Evolutionary conservation across 2,329 filamentous ascomycete species (phyloP).

Genomic region (Aspergillus felis): DNA sequence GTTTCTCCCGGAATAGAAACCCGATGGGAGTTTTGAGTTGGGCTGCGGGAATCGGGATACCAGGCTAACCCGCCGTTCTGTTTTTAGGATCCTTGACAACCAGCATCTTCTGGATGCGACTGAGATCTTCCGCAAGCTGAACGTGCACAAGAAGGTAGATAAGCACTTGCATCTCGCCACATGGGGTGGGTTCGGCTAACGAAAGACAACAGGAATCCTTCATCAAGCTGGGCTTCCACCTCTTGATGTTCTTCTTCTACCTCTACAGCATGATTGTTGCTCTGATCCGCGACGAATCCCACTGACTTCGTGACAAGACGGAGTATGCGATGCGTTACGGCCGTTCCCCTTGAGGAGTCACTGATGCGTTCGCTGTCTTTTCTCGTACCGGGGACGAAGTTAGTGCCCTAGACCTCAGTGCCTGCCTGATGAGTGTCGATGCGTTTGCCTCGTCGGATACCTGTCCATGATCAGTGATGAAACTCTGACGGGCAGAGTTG

Average conservation of each 20-base stretch:
- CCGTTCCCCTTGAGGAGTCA: constrained; percentile 13
- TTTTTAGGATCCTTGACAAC: constrained; percentile 84
- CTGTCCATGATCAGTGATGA: background rate
- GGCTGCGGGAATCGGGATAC: background rate
- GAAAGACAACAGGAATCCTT: constrained; percentile 75
- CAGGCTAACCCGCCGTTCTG: constrained; percentile 19
- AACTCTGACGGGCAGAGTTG: background rate
- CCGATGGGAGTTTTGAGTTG: background rate
- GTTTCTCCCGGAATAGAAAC: constrained; percentile 33
- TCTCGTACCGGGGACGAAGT: background rate
- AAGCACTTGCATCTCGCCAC: constrained; percentile 6
- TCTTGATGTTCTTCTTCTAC: constrained; percentile 99
- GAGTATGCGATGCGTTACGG: constrained; percentile 40
- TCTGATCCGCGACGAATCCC: constrained; percentile 88
- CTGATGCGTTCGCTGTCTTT: constrained; percentile 3
- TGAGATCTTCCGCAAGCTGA: constrained; percentile 98
- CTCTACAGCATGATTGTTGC: constrained; percentile 98
- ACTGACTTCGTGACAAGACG: constrained; percentile 55
- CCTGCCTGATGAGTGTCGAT: background rate
- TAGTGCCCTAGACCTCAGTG: background rate
- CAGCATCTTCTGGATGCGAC: constrained; percentile 95
- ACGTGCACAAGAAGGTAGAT: constrained; percentile 93
- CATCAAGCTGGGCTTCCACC: constrained; percentile 96
- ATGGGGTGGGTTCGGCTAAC: constrained; percentile 8
- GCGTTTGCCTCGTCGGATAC: background rate